phyloP scores from a whole-genome alignment of 2,329 filamentous ascomycete species.

The Penicillium olsonii region DNA sequence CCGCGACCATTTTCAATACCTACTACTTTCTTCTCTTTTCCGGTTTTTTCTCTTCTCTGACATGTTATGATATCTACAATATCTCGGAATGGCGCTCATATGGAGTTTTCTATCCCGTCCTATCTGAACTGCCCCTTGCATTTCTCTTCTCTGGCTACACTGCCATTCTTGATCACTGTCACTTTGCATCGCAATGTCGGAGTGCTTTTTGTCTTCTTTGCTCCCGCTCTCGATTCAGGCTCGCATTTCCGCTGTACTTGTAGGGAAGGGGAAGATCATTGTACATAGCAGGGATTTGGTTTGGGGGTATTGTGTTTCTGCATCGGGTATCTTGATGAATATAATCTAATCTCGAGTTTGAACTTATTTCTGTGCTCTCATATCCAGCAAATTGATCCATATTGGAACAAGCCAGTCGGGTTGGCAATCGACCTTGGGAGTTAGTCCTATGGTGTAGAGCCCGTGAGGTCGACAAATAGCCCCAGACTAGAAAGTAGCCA shows the following conservation, averaged over 20 bases:
- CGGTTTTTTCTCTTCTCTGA: constrained; percentile 6
- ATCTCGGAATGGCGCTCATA: constrained; percentile 1
- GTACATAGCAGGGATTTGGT: constrained; percentile 7
- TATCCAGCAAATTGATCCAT: too few relatives aligned
- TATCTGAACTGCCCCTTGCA: not conserved
- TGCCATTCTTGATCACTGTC: not conserved
- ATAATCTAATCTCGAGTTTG: not conserved
- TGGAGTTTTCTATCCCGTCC: not conserved
- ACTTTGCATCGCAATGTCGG: not conserved
- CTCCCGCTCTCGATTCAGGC: not conserved
- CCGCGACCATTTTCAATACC: not conserved
- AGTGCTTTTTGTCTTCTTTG: not conserved
- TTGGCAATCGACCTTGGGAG: too few relatives aligned
- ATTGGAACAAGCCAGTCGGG: too few relatives aligned
- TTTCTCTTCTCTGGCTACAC: not conserved
- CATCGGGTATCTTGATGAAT: not conserved
- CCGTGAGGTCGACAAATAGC: too few relatives aligned
- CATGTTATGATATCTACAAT: constrained; percentile 7
- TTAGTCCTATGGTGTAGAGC: too few relatives aligned
- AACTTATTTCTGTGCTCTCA: not conserved
- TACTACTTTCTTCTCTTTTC: not conserved
- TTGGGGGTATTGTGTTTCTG: not conserved
- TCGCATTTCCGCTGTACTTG: constrained; percentile 1
- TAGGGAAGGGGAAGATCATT: not conserved
- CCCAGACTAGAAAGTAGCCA: too few relatives aligned